Evolutionary conservation across 2,329 filamentous ascomycete species (phyloP).

Genomic region (Lithohypha guttulata): DNA sequence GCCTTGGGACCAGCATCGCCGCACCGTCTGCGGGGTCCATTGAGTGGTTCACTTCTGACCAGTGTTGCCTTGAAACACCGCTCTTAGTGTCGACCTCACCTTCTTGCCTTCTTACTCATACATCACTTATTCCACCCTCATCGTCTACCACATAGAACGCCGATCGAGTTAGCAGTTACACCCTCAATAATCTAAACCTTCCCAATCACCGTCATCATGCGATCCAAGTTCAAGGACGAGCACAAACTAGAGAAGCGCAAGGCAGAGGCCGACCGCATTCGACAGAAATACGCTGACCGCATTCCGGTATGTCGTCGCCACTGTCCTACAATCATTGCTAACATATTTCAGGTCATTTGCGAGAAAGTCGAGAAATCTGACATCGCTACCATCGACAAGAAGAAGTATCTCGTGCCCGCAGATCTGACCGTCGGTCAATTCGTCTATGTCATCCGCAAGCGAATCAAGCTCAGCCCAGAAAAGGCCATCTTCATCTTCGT

Average conservation of each 20-base stretch:
- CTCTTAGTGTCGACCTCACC: conserved; percentile 5
- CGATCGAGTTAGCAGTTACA: background rate
- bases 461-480: conserved; percentile 98
- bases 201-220: conserved; percentile 54
- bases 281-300: conserved; percentile 96
- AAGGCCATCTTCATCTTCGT: conserved; percentile 99
- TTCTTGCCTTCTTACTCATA: background rate
- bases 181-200: background rate
- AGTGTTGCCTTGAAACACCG: conserved; percentile 7
- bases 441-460: conserved; percentile 99
- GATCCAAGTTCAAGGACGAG: conserved; percentile 99
- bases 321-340: conserved; percentile 12
- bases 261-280: conserved; percentile 98
- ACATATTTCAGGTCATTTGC: conserved; percentile 70
- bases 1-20: no score
- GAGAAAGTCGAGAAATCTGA: conserved; percentile 99
- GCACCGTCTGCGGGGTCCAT: conserved; percentile 6
- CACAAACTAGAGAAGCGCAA: conserved; percentile 99
- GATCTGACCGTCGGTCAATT: conserved; percentile 98
- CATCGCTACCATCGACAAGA: conserved; percentile 99
- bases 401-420: conserved; percentile 97
- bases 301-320: conserved; percentile 66
- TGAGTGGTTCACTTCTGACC: conserved; percentile 5
- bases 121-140: background rate
- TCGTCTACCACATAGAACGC: background rate